Percentiles rank a stretch among this genome's conserved stretches.
phyloP scores from a whole-genome alignment of 2,329 filamentous ascomycete genomes.

The Alternaria tenuissima region DNA sequence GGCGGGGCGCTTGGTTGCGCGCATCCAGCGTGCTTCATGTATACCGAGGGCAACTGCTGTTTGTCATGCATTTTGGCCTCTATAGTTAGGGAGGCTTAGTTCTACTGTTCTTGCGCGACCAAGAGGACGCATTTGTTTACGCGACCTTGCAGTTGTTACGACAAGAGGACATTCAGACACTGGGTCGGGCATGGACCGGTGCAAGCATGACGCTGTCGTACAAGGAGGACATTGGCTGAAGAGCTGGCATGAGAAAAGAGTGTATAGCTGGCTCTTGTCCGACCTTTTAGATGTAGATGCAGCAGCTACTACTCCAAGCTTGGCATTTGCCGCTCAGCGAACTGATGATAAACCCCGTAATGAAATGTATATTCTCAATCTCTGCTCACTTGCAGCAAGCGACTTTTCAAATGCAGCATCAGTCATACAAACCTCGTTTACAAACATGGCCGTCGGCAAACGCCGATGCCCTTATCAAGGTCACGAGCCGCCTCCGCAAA shows the following conservation, averaged over 20 bases:
- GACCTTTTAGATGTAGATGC: background rate
- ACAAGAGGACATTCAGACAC: background rate
- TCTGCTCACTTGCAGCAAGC: background rate
- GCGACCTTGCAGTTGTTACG: constrained; percentile 5
- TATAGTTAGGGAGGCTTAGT: constrained; percentile 7
- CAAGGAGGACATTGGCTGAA: background rate
- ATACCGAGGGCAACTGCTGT: constrained; percentile 3
- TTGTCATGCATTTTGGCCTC: constrained; percentile 4
- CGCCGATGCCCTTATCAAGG: constrained; percentile 13
- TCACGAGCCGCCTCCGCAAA: constrained; percentile 13
- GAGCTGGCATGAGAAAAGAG: background rate
- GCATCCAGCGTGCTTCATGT: background rate
- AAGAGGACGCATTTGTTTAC: constrained; percentile 12
- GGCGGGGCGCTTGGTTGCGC: background rate
- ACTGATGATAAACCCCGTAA: constrained; percentile 17
- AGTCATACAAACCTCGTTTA: background rate
- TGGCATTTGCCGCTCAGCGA: constrained; percentile 6
- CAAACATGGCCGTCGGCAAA: constrained; percentile 1
- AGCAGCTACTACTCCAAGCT: constrained; percentile 8
- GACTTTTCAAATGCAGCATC: background rate
- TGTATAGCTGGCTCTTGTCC: background rate
- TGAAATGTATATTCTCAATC: constrained; percentile 20
- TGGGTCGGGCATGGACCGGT: background rate
- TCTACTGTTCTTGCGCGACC: constrained; percentile 12
- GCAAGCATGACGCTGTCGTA: background rate